Evolutionary conservation across 805 yeast species (phyloP).

Genomic region (Saccharomycopsis fodiens): DNA sequence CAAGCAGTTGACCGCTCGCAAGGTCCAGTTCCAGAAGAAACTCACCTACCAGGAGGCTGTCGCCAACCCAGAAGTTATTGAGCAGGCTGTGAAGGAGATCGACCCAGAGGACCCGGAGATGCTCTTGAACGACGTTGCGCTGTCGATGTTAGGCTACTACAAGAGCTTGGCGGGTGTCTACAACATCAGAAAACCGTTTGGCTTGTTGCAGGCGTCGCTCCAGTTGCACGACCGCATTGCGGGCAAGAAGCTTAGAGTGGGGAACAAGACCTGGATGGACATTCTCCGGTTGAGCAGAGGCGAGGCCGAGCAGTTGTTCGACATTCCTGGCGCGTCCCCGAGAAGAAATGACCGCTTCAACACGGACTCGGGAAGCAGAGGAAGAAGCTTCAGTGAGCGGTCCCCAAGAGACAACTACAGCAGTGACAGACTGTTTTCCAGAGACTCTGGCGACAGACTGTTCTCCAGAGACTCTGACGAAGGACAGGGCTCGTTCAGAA

Average conservation of each 20-base stretch:
- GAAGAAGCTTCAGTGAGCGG: too few species aligned
- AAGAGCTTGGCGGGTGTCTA: conserved; percentile 1
- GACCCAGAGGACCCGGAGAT: neutral
- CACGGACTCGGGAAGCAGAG: too few species aligned
- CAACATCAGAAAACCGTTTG: conserved; percentile 1
- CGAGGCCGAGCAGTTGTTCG: neutral
- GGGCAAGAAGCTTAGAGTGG: neutral
- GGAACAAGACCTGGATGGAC: neutral
- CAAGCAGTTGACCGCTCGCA: conserved; percentile 41
- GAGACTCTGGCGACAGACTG: too few species aligned
- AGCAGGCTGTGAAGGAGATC: conserved; percentile 25
- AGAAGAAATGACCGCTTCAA: too few species aligned
- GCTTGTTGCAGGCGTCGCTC: neutral
- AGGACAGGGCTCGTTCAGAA: too few species aligned
- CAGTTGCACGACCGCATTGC: neutral
- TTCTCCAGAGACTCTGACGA: too few species aligned
- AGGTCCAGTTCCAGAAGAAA: conserved; percentile 44
- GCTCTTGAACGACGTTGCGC: neutral
- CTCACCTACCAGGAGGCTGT: conserved; percentile 31
- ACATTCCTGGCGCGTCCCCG: neutral
- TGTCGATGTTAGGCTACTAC: neutral
- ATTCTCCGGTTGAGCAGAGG: conserved; percentile 4
- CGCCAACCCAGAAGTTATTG: conserved; percentile 31
- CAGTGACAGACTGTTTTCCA: too few species aligned
- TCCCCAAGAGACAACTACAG: too few species aligned